Percentiles rank a stretch among this genome's conserved stretches.
These are phyloP conservation scores for Tylopilus vinaceipallidus DNA, from an alignment of 768 basidiomycete species.

Conservation along the genomic window DNA sequence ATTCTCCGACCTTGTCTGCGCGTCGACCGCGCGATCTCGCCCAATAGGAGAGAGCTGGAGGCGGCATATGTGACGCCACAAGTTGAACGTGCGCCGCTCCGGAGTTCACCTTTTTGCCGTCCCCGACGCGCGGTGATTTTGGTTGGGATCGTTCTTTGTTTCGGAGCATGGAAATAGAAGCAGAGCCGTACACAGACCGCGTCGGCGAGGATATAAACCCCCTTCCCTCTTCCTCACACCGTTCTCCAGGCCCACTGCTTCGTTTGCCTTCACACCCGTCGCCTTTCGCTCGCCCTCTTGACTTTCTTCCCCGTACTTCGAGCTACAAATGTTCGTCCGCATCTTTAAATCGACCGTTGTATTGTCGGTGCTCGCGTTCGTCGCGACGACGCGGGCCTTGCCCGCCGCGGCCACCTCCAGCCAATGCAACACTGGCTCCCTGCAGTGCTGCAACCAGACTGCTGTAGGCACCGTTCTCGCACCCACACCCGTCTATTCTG, in stretches of 20 bases:
- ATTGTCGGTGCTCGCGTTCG: constrained; percentile 7
- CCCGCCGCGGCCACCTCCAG: not conserved
- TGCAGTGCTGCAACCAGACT: constrained; percentile 19
- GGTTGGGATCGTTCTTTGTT: not conserved
- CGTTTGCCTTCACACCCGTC: not conserved
- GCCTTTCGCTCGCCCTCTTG: not conserved
- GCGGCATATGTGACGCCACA: constrained; percentile 11
- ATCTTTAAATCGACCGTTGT: constrained; percentile 10
- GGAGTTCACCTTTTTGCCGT: not conserved
- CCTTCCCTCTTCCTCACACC: not conserved
- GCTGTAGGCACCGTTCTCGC: not conserved
- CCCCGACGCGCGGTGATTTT: not conserved
- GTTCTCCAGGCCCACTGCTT: not conserved
- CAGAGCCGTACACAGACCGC: constrained; percentile 1
- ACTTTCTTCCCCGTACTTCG: not conserved
- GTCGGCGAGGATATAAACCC: constrained; percentile 14
- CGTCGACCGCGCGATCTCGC: not conserved
- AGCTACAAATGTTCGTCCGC: constrained; percentile 10
- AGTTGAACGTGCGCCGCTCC: not conserved
- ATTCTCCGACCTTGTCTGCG: too few relatives aligned
- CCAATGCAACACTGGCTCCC: constrained; percentile 8
- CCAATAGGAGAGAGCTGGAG: too few relatives aligned
- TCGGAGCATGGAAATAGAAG: not conserved
- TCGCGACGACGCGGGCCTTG: constrained; percentile 2
- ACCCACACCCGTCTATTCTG: not conserved